Percentiles rank a stretch among this genome's conserved stretches.
Conservation (phyloP, 768 basidiomycete genomes). For the Auricularia sp. region DNA sequence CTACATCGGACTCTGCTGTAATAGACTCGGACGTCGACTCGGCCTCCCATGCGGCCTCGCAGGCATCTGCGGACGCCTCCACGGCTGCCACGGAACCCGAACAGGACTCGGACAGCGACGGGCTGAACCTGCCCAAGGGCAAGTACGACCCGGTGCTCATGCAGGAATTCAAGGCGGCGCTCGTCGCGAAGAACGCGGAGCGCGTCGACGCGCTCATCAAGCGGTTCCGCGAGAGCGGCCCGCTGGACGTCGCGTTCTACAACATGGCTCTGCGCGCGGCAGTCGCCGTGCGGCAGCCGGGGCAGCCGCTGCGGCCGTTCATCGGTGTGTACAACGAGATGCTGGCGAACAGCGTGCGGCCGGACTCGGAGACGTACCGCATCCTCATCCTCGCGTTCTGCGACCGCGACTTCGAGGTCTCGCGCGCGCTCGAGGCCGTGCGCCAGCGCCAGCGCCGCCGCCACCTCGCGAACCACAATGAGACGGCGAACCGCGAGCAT, state of each 20-base stretch:
- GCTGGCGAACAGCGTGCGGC: conserved; percentile 48
- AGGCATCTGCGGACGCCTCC: conserved; percentile 11
- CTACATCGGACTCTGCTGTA: neutral
- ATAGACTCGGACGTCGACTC: neutral
- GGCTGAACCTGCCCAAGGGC: neutral
- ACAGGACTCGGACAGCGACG: no score
- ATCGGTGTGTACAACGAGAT: conserved; percentile 66
- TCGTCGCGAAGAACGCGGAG: neutral
- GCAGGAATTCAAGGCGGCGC: neutral
- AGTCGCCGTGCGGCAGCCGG: conserved; percentile 31
- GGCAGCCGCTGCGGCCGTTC: conserved; percentile 47
- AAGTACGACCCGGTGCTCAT: neutral
- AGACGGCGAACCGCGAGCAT: conserved; percentile 12
- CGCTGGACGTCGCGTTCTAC: conserved; percentile 39
- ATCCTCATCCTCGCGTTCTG: conserved; percentile 53
- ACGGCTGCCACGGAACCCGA: conserved; percentile 9
- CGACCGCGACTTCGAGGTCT: conserved; percentile 58
- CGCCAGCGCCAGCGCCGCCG: conserved; percentile 33
- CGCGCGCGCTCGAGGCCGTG: conserved; percentile 32
- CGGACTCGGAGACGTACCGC: conserved; percentile 54
- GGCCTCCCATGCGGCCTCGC: neutral
- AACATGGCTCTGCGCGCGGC: conserved; percentile 55
- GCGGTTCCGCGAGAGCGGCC: neutral
- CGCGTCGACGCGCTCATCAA: neutral
- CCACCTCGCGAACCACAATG: conserved; percentile 18